phyloP scores from a whole-genome alignment of 75 land plant genomes.

The Picea glauca region DNA sequence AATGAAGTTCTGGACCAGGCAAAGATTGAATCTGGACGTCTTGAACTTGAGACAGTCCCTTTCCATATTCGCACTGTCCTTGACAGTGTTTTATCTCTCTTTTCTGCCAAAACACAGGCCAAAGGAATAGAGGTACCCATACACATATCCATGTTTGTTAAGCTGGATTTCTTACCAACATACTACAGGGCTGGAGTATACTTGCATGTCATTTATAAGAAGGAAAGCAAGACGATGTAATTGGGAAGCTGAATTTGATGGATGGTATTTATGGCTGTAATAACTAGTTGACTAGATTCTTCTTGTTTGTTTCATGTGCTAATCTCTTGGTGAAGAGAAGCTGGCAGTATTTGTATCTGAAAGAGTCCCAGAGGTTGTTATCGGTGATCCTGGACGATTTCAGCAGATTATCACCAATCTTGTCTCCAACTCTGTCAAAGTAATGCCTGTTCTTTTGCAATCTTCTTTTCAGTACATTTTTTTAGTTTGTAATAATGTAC shows the following conservation, averaged over 20 bases:
- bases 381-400: conserved; percentile 90
- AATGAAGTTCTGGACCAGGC: conserved; percentile 94
- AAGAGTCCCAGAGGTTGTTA: conserved; percentile 68
- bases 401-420: conserved; percentile 88
- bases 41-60: conserved; percentile 76
- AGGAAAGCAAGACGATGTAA: background rate
- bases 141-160: background rate
- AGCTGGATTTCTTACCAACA: background rate
- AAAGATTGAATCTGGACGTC: conserved; percentile 86
- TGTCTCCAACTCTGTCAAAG: conserved; percentile 87
- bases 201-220: background rate
- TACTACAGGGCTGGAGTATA: background rate
- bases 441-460: conserved; percentile 12
- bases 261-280: background rate
- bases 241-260: background rate
- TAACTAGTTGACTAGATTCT: conserved; percentile 8
- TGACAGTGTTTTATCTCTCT: conserved; percentile 83
- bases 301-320: conserved; percentile 9
- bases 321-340: conserved; percentile 33
- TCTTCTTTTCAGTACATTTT: background rate
- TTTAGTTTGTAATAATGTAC: background rate
- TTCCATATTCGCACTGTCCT: conserved; percentile 74
- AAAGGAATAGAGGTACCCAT: conserved; percentile 73
- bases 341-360: conserved; percentile 84
- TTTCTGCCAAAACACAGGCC: conserved; percentile 68